Percentiles rank a stretch among this genome's conserved stretches.
phyloP scores from a whole-genome alignment of 768 basidiomycete species.

The Pleurotus djamor region DNA sequence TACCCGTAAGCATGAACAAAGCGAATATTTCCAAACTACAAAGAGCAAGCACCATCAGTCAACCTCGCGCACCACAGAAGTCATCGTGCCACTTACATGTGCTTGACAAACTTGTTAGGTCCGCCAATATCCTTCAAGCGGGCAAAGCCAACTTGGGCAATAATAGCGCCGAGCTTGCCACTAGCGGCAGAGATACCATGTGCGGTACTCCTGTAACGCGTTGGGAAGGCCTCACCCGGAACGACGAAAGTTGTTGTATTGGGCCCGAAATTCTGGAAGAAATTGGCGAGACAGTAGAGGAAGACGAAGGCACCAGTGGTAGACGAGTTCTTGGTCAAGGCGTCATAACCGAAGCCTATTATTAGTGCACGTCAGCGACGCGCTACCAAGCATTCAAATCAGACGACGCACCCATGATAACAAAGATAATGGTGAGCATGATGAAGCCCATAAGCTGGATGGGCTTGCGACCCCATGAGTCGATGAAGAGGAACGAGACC shows the following conservation, averaged over 20 bases:
- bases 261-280: constrained; percentile 90
- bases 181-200: constrained; percentile 84
- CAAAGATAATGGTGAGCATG: constrained; percentile 62
- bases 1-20: constrained; percentile 65
- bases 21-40: constrained; percentile 58
- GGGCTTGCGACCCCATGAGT: constrained; percentile 78
- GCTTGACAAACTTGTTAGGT: constrained; percentile 53
- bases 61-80: constrained; percentile 15
- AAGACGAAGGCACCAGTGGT: constrained; percentile 67
- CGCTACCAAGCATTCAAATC: too few relatives aligned
- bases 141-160: constrained; percentile 77
- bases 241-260: constrained; percentile 81
- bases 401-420: too few relatives aligned
- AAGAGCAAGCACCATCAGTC: not conserved
- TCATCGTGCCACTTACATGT: constrained; percentile 51
- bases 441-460: constrained; percentile 80
- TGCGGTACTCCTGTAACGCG: constrained; percentile 82
- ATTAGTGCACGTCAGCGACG: too few relatives aligned
- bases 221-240: constrained; percentile 85
- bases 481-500: constrained; percentile 63
- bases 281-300: constrained; percentile 82
- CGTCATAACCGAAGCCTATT: constrained; percentile 73
- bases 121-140: constrained; percentile 72
- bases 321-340: constrained; percentile 38
- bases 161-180: constrained; percentile 82